A percentile compares a stretch with the other conserved stretches of the same genome.
phyloP scores from a whole-genome alignment of 2,329 filamentous ascomycete species.

The Pseudofabraea citricarpa region DNA sequence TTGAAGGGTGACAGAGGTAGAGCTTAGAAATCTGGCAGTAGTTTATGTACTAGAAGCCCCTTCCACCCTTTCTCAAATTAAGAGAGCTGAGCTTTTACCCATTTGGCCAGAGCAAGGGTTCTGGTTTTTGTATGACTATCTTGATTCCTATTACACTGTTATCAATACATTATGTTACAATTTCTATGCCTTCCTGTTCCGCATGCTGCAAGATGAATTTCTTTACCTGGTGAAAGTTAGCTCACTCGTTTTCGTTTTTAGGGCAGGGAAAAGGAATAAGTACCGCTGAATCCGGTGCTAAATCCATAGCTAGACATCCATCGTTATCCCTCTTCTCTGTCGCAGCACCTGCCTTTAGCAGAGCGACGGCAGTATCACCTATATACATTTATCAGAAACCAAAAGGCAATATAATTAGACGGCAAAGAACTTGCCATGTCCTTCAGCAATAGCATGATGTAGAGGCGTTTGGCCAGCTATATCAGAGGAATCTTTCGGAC shows the following conservation, averaged over 20 bases:
- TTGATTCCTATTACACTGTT: too few relatives aligned
- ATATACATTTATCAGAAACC: not conserved
- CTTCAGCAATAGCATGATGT: conserved; percentile 80
- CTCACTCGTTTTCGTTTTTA: not conserved
- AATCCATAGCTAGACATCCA: conserved; percentile 68
- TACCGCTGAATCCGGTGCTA: conserved; percentile 84
- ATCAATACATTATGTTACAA: too few relatives aligned
- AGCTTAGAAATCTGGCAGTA: too few relatives aligned
- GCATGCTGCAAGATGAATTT: conserved; percentile 73
- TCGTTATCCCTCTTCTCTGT: conserved; percentile 69
- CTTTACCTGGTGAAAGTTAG: conserved; percentile 10
- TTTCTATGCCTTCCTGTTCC: conserved; percentile 82
- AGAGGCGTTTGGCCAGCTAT: conserved; percentile 79
- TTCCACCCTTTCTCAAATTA: too few relatives aligned
- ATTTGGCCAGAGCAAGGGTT: not conserved
- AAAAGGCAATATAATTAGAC: not conserved
- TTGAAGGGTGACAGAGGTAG: too few relatives aligned
- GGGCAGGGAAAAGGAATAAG: conserved; percentile 19
- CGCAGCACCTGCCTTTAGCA: conserved; percentile 84
- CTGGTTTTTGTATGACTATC: too few relatives aligned
- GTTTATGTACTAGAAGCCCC: too few relatives aligned
- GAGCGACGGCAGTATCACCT: conserved; percentile 75
- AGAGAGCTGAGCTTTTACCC: too few relatives aligned
- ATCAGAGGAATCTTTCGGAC: conserved; percentile 81
- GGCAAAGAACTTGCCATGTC: conserved; percentile 54